These are phyloP conservation scores for Phlyctochytrium arcticum DNA, from an alignment of 192 early-diverging fungal genomes.

Conservation along the genomic window DNA sequence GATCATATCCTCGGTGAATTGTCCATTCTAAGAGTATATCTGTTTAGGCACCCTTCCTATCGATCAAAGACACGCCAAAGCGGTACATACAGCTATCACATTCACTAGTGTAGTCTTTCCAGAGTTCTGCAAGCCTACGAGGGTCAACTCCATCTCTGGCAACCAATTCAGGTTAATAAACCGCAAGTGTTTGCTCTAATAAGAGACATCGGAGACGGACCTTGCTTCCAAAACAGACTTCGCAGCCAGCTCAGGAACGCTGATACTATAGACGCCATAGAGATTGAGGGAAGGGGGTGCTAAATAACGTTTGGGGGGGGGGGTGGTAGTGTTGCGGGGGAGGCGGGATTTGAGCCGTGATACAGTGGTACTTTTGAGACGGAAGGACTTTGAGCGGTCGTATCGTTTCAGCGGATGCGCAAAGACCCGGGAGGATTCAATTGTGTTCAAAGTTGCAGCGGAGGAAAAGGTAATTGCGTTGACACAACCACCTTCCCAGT, in stretches of 20 bases:
- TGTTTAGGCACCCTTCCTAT: neutral
- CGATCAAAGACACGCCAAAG: neutral
- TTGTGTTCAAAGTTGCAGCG: too few relatives aligned
- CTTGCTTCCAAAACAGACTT: conserved; percentile 53
- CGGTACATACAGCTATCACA: conserved; percentile 45
- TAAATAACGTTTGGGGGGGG: too few relatives aligned
- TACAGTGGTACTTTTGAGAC: too few relatives aligned
- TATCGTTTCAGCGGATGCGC: too few relatives aligned
- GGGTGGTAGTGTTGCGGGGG: too few relatives aligned
- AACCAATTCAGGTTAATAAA: conserved; percentile 31
- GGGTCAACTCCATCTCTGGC: conserved; percentile 57
- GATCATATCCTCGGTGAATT: conserved; percentile 71
- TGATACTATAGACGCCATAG: conserved; percentile 20
- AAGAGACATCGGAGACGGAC: conserved; percentile 10
- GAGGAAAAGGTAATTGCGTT: too few relatives aligned
- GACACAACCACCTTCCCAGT: too few relatives aligned
- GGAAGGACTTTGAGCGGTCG: too few relatives aligned
- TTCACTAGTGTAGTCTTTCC: conserved; percentile 61
- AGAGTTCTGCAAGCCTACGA: conserved; percentile 58
- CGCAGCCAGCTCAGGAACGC: conserved; percentile 27
- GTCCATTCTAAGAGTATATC: conserved; percentile 28
- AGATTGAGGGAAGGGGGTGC: too few relatives aligned
- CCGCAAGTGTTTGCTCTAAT: conserved; percentile 16
- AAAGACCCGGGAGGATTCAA: too few relatives aligned
- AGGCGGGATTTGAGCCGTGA: too few relatives aligned